A percentile compares a stretch with the other conserved stretches of the same genome.
Conservation (phyloP, 331 rosid species). For the Stylosanthes scabra region DNA sequence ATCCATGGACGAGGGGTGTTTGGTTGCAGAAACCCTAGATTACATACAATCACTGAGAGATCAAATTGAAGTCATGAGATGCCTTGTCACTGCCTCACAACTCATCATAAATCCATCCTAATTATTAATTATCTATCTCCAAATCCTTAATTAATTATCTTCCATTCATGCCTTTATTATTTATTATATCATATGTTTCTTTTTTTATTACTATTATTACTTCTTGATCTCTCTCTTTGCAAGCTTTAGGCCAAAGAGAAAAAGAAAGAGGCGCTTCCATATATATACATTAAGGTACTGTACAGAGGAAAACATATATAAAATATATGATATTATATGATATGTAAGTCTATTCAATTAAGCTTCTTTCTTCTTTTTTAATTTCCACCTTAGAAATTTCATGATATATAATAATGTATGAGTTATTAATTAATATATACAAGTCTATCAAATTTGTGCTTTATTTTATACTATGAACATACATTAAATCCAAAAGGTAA, state of each 20-base stretch:
- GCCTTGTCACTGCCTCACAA: slow-evolving; percentile 50
- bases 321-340: background rate
- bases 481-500: too few species aligned
- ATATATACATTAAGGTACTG: slow-evolving; percentile 39
- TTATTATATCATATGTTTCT: background rate
- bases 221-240: slow-evolving; percentile 23
- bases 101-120: slow-evolving; percentile 42
- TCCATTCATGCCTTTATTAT: background rate
- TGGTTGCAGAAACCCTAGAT: slow-evolving; percentile 92
- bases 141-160: background rate
- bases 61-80: slow-evolving; percentile 88
- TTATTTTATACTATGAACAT: too few species aligned
- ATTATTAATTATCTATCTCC: slow-evolving; percentile 16
- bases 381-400: too few species aligned
- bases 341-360: slow-evolving; percentile 40
- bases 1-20: slow-evolving; percentile 59
- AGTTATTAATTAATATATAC: too few species aligned
- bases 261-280: slow-evolving; percentile 42
- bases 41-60: slow-evolving; percentile 65
- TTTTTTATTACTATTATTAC: background rate
- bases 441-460: too few species aligned
- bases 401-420: too few species aligned
- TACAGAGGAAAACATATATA: slow-evolving; percentile 48
- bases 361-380: slow-evolving; percentile 22
- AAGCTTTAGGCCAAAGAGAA: slow-evolving; percentile 44